phyloP scores from a whole-genome alignment of 176 grass and related monocot species.

The Musa schizocarpa region DNA sequence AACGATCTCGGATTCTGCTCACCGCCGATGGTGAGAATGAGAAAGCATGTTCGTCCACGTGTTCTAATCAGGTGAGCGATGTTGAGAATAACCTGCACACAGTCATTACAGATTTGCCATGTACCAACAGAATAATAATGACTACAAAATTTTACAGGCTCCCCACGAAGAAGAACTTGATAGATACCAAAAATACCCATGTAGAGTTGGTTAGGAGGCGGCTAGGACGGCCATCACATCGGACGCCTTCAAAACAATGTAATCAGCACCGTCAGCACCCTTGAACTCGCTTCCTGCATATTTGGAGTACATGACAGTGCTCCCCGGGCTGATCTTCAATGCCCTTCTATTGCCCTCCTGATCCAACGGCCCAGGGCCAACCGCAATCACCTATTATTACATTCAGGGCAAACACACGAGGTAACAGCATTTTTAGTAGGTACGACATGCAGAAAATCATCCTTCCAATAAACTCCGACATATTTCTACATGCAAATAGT shows the following conservation, averaged over 20 bases:
- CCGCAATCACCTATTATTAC: constrained; percentile 6
- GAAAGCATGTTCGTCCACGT: too few relatives aligned
- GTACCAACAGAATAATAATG: too few relatives aligned
- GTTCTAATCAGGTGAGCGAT: too few relatives aligned
- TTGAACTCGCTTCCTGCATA: constrained; percentile 17
- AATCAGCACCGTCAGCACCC: not conserved
- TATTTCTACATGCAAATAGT: not conserved
- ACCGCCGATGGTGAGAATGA: too few relatives aligned
- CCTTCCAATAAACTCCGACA: not conserved
- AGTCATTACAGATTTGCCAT: too few relatives aligned
- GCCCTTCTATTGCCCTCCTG: not conserved
- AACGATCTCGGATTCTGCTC: too few relatives aligned
- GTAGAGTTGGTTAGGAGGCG: too few relatives aligned
- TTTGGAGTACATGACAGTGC: constrained; percentile 1
- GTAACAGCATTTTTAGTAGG: not conserved
- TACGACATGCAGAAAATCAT: not conserved
- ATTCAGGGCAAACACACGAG: too few relatives aligned
- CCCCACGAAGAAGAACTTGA: too few relatives aligned
- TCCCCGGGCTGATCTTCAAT: not conserved
- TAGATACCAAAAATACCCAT: too few relatives aligned
- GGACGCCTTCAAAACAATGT: constrained; percentile 5
- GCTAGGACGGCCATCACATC: constrained; percentile 9
- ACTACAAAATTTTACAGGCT: too few relatives aligned
- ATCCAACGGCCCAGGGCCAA: not conserved
- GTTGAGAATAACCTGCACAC: too few relatives aligned